Base-by-base conservation (phyloP, 2,329 filamentous ascomycete genomes). In the Botryotinia calthae region DNA sequence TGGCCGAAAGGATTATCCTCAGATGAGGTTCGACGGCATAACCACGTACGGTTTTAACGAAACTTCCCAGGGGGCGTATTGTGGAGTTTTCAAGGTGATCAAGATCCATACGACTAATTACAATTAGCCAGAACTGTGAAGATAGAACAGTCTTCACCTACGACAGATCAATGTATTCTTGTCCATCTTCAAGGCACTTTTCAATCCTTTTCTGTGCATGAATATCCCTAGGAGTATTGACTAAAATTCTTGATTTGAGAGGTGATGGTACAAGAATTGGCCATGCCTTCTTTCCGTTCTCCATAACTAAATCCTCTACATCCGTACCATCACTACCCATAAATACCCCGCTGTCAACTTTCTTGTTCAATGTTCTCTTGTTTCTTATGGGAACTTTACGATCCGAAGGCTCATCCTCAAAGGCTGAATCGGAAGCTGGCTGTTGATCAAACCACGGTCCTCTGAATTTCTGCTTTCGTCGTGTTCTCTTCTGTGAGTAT, bases 271-370 rank as follows among this genome's bases (percentile, higher is more conserved):
- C 42, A 51, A 31, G 18, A 31, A 22, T 37, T 40, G 65, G 12
- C 48, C 16, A 44, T 58, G 40, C 28, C 6, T 44, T 63, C 31
- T 58, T 67, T 16, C 22, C 31, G 7, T 72, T 59, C 6, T 61
- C 65, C 34, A 46, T 51, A 12, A 18, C 40, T 25, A 28, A 20
- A 25, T 70, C 71, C 69, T 88, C 86, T 18, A 84, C 82, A 46
- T 86, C 84, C 51, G 82, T 83, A 42, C 81, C 82, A 76, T 92
- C 90, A 74, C 88, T 91, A 6, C 86, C 88, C 83, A 93, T 86
- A 82, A 87, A 93, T 4, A 94, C 87, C 68, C 89, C 90, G 80
- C 90, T 93, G 81, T 93, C 91, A 73, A 87, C 82, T 76, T 91
- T 88, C 69, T 89, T 85, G 77, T 85, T 83, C 70, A 92, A 83